Percentiles rank a stretch among this genome's conserved stretches.
Evolutionary conservation across 148 eudicot genomes (phyloP).

Genomic region (Polygonum maritimum): DNA sequence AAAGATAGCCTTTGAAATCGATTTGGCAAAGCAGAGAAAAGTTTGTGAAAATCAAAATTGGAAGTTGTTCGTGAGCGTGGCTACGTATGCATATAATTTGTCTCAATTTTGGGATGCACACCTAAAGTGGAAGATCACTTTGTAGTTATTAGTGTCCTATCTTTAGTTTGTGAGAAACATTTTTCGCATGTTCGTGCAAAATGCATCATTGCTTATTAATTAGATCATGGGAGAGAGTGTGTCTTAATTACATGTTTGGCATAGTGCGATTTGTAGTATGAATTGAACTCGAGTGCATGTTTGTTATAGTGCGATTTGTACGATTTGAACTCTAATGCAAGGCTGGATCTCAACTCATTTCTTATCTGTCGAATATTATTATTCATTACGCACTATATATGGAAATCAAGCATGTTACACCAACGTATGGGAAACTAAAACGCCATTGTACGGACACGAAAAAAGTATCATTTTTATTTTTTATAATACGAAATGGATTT

Average conservation of each 20-base stretch:
- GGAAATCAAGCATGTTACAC: not conserved
- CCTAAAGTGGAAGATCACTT: not conserved
- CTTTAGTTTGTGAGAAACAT: not conserved
- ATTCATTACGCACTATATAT: not conserved
- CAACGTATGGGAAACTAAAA: no score
- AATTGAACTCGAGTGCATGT: not conserved
- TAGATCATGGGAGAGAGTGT: not conserved
- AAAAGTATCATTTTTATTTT: no score
- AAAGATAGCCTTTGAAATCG: no score
- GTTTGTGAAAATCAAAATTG: not conserved
- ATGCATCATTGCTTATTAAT: not conserved
- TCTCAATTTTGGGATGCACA: not conserved
- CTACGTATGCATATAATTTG: not conserved
- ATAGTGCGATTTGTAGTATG: not conserved
- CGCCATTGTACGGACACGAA: no score
- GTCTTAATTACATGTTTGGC: not conserved
- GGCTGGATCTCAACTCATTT: not conserved
- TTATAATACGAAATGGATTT: no score
- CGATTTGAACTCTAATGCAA: not conserved
- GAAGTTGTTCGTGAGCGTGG: not conserved
- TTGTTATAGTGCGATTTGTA: not conserved
- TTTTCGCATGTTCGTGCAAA: not conserved
- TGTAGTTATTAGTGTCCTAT: not conserved
- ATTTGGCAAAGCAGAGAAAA: no score
- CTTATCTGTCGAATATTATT: not conserved